Conservation (phyloP, 2,329 filamentous ascomycete species). For the Myriosclerotinia scirpicola region DNA sequence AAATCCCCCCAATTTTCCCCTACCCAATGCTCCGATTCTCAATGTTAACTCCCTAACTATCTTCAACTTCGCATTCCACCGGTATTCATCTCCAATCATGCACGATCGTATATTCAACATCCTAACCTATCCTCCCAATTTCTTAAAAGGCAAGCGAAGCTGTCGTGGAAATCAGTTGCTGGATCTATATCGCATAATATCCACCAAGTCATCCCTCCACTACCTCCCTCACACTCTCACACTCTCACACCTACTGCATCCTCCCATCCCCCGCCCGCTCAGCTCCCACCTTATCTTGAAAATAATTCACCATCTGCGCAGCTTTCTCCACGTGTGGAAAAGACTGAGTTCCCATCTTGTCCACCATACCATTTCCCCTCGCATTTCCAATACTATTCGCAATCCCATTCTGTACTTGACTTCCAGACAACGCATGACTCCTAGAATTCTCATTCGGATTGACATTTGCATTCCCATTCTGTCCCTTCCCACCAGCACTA, state of each 20-base stretch:
- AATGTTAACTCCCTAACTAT: neutral
- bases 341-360: neutral
- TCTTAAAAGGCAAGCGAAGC: no score
- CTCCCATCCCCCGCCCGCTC: constrained; percentile 8
- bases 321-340: constrained; percentile 1
- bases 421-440: no score
- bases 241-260: neutral
- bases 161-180: no score
- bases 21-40: neutral
- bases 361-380: neutral
- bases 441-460: neutral
- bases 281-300: neutral
- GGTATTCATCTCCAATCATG: no score
- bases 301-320: constrained; percentile 13
- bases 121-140: neutral
- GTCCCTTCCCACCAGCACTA: neutral
- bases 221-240: neutral
- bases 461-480: neutral
- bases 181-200: no score
- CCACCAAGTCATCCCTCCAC: no score
- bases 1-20: neutral
- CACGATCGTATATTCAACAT: no score
- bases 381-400: no score
- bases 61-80: no score
- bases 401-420: neutral